Conservation (phyloP, 2,329 filamentous ascomycete species). For the Phialophora expanda region DNA sequence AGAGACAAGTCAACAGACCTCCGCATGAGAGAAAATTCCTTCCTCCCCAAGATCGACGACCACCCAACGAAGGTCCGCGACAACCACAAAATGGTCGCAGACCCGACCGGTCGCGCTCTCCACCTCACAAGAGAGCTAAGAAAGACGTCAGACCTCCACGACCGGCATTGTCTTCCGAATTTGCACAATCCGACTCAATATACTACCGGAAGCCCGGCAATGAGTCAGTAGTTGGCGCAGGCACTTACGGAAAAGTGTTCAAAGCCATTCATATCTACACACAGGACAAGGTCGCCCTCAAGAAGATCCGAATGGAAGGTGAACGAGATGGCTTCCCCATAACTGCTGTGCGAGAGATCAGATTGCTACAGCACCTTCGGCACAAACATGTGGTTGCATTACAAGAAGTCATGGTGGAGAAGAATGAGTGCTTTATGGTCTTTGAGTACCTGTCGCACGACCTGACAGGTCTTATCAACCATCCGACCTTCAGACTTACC, state of each 20-base stretch:
- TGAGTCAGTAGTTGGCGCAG: constrained; percentile 92
- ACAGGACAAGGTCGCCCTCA: constrained; percentile 79
- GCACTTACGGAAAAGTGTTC: constrained; percentile 95
- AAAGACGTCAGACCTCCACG: constrained; percentile 70
- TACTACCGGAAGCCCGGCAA: constrained; percentile 97
- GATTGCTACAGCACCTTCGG: constrained; percentile 82
- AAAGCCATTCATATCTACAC: constrained; percentile 94
- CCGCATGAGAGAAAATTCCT: constrained; percentile 45
- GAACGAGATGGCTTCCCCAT: constrained; percentile 90
- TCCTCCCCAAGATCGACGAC: constrained; percentile 45
- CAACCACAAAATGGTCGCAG: constrained; percentile 51
- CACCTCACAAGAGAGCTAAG: constrained; percentile 68
- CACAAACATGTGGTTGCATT: constrained; percentile 82
- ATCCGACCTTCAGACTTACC: constrained; percentile 86
- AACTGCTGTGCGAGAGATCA: constrained; percentile 88
- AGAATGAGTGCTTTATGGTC: constrained; percentile 99
- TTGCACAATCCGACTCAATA: constrained; percentile 81
- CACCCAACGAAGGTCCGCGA: constrained; percentile 44
- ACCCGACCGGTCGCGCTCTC: constrained; percentile 55
- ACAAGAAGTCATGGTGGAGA: constrained; percentile 95
- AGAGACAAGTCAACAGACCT: constrained; percentile 45
- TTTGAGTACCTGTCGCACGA: constrained; percentile 98
- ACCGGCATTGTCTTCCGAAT: constrained; percentile 72
- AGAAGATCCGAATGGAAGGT: constrained; percentile 91
- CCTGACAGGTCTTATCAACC: constrained; percentile 90